These are phyloP conservation scores for Euptelea pleiosperma DNA, from an alignment of 164 flowering plant species.

Conservation along the genomic window DNA sequence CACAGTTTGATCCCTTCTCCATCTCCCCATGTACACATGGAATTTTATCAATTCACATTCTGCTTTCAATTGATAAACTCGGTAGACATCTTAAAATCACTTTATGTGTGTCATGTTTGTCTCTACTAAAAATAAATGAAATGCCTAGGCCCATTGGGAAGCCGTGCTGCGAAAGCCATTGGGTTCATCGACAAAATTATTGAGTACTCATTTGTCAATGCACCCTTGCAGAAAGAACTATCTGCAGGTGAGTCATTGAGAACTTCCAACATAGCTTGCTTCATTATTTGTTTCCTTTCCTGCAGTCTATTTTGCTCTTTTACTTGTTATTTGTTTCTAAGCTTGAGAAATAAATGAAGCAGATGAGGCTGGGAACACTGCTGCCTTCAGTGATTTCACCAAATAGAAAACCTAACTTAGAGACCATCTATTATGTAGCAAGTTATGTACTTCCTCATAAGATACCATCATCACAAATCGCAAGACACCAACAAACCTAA, in stretches of 20 bases:
- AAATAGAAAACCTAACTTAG: too few species aligned
- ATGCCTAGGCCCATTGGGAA: conserved; percentile 71
- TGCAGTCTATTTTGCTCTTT: too few species aligned
- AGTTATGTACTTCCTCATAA: too few species aligned
- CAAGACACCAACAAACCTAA: too few species aligned
- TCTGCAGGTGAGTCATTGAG: conserved; percentile 57
- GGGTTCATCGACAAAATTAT: conserved; percentile 93
- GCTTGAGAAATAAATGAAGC: conserved; percentile 22
- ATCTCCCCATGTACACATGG: too few species aligned
- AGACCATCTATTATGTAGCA: too few species aligned
- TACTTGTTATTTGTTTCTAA: background rate
- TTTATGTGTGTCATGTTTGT: background rate
- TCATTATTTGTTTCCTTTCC: background rate
- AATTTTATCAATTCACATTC: too few species aligned
- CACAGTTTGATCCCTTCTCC: too few species aligned
- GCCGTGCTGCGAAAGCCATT: conserved; percentile 96
- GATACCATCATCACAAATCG: too few species aligned
- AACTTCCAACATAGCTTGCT: background rate
- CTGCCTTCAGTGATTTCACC: too few species aligned
- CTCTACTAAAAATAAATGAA: background rate
- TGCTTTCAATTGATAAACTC: too few species aligned
- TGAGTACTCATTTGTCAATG: conserved; percentile 75
- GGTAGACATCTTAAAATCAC: too few species aligned
- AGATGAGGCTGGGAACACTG: conserved; percentile 88
- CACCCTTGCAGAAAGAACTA: conserved; percentile 85